Conservation (phyloP, 257 asterid species). For the Solanum virginianum region DNA sequence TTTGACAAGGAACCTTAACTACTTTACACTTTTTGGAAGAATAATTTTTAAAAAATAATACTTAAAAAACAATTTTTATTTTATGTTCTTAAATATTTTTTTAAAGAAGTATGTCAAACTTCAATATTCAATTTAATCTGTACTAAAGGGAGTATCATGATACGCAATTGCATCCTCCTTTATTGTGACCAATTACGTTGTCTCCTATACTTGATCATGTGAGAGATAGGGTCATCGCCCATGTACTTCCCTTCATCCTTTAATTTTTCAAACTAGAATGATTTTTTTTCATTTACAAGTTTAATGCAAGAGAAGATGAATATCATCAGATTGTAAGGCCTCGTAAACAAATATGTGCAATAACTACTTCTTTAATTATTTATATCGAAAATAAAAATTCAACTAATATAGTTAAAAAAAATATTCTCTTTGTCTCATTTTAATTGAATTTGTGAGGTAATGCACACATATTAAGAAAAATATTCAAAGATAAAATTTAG, state of each 20-base stretch:
- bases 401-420: background rate
- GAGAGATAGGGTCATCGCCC: background rate
- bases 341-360: background rate
- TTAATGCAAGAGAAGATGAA: background rate
- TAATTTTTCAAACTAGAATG: background rate
- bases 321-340: background rate
- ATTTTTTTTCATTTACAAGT: background rate
- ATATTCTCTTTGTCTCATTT: no score
- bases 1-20: background rate
- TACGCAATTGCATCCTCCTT: background rate
- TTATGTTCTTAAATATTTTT: no score
- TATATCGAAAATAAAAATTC: background rate
- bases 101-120: no score
- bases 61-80: no score
- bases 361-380: background rate
- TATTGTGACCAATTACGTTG: background rate
- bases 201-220: background rate
- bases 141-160: no score
- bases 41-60: no score
- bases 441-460: no score
- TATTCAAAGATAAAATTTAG: no score
- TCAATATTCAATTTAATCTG: no score
- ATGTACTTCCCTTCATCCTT: background rate
- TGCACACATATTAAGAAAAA: no score
- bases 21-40: background rate